Conservation (phyloP, 306 rosid genomes). For the Pueraria montana region DNA sequence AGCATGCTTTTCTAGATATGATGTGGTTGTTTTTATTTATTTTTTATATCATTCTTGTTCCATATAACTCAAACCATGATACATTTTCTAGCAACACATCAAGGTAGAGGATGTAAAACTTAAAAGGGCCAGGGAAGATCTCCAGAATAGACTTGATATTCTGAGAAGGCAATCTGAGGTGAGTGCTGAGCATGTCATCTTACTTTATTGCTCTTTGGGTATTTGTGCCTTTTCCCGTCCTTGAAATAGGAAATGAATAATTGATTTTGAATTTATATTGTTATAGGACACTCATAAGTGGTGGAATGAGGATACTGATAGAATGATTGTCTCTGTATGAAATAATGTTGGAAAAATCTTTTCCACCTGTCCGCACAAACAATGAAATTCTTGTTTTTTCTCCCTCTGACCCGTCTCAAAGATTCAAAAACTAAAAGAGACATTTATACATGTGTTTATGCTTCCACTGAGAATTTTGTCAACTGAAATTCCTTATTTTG, state of each 20-base stretch:
- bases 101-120: slow-evolving; percentile 72
- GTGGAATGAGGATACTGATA: slow-evolving; percentile 26
- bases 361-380: neutral
- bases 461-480: neutral
- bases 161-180: slow-evolving; percentile 91
- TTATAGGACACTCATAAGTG: slow-evolving; percentile 10
- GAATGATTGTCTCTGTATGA: slow-evolving; percentile 24
- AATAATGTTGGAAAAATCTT: slow-evolving; percentile 36
- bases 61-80: slow-evolving; percentile 43
- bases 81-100: slow-evolving; percentile 67
- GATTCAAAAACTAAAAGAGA: slow-evolving; percentile 23
- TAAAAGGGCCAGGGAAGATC: slow-evolving; percentile 81
- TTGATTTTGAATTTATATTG: slow-evolving; percentile 23
- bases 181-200: slow-evolving; percentile 48
- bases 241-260: slow-evolving; percentile 31
- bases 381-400: slow-evolving; percentile 21
- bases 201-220: slow-evolving; percentile 29
- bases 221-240: slow-evolving; percentile 27
- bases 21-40: slow-evolving; percentile 37
- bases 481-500: slow-evolving; percentile 20
- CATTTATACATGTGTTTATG: slow-evolving; percentile 21
- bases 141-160: slow-evolving; percentile 80
- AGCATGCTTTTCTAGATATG: neutral
- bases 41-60: slow-evolving; percentile 13
- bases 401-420: slow-evolving; percentile 7